A percentile compares a stretch with the other conserved stretches of the same genome.
Evolutionary conservation across 768 basidiomycete genomes (phyloP).

Genomic region (Tremella mesenterica): DNA sequence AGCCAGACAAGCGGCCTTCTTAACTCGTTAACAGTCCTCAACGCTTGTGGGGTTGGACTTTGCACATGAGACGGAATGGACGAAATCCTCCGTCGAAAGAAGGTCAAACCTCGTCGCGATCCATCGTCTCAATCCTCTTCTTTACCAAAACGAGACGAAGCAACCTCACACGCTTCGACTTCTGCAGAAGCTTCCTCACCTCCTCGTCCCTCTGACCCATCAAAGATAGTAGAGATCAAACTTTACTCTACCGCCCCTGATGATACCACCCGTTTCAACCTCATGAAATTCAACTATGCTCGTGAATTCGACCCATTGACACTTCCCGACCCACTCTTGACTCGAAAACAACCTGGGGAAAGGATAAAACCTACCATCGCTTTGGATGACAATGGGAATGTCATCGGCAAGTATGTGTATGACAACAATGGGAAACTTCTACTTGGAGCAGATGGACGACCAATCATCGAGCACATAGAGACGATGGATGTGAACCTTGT

Average conservation of each 20-base stretch:
- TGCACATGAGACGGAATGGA: conserved; percentile 14
- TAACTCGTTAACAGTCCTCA: not conserved
- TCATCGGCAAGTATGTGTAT: conserved; percentile 31
- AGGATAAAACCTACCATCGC: conserved; percentile 19
- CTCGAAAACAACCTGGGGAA: conserved; percentile 32
- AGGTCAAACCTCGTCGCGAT: conserved; percentile 23
- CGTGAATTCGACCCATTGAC: conserved; percentile 20
- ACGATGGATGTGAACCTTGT: conserved; percentile 31
- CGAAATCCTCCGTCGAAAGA: conserved; percentile 35
- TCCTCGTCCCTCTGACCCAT: not conserved
- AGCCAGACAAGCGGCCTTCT: not conserved
- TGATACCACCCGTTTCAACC: conserved; percentile 20
- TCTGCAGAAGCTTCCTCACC: not conserved
- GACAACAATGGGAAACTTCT: conserved; percentile 30
- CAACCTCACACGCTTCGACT: not conserved
- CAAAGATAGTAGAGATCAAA: conserved; percentile 20
- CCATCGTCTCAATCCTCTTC: conserved; percentile 2
- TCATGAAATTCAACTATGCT: conserved; percentile 26
- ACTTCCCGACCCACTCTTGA: conserved; percentile 20
- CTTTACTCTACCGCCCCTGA: conserved; percentile 22
- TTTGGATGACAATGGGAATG: conserved; percentile 20
- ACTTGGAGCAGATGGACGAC: conserved; percentile 24
- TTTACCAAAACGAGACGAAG: not conserved
- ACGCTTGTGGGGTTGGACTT: too few species aligned
- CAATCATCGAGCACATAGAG: conserved; percentile 18